These are phyloP conservation scores for Naganishia kalamii DNA, from an alignment of 768 basidiomycete species.

Conservation along the genomic window DNA sequence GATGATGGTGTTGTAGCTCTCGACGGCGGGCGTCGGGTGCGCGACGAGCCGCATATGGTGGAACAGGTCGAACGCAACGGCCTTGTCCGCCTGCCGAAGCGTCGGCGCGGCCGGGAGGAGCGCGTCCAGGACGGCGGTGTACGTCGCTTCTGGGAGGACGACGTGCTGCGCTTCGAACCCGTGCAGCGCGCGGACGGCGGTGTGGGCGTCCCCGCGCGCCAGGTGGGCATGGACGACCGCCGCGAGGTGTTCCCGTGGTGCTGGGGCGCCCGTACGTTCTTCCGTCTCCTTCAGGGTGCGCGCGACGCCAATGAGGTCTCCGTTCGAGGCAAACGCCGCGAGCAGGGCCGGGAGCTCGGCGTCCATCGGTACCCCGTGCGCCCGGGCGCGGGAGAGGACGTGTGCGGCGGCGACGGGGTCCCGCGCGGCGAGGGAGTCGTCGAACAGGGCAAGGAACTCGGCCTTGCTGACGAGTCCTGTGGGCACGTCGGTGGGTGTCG, in stretches of 20 bases:
- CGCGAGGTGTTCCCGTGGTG: constrained; percentile 51
- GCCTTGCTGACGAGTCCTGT: constrained; percentile 52
- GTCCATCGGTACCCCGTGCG: background rate
- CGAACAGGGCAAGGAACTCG: constrained; percentile 58
- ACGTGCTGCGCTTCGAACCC: constrained; percentile 60
- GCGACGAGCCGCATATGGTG: constrained; percentile 94
- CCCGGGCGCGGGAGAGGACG: constrained; percentile 51
- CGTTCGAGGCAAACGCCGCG: constrained; percentile 12
- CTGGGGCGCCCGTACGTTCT: background rate
- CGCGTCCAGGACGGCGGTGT: constrained; percentile 58
- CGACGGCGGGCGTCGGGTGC: constrained; percentile 67
- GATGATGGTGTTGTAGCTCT: constrained; percentile 80
- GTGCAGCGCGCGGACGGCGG: constrained; percentile 65
- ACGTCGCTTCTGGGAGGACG: constrained; percentile 67
- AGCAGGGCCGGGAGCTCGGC: background rate
- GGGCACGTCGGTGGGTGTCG: background rate
- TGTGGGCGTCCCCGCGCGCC: constrained; percentile 53
- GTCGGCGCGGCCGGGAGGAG: constrained; percentile 45
- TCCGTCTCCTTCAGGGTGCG: background rate
- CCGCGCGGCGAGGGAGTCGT: constrained; percentile 53
- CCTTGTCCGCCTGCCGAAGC: constrained; percentile 47
- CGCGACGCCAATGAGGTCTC: constrained; percentile 13
- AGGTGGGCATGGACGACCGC: constrained; percentile 60
- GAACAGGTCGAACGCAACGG: constrained; percentile 89
- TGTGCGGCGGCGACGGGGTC: constrained; percentile 52